Evolutionary conservation across 2,329 filamentous ascomycete genomes (phyloP).

Genomic region (Coleophoma eucalyptorum): DNA sequence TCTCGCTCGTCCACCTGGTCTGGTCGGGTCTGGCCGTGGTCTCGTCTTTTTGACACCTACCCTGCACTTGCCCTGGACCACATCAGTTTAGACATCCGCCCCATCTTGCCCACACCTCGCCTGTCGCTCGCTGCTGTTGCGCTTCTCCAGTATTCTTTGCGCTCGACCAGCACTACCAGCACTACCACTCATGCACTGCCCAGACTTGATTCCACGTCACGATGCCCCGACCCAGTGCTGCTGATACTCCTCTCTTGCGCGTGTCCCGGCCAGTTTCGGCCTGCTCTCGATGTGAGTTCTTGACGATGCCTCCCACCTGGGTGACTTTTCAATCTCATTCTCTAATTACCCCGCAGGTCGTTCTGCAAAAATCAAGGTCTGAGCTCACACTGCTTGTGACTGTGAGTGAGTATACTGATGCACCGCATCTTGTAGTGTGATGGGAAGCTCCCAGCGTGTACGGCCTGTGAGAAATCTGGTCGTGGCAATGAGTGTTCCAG

Average conservation of each 20-base stretch:
- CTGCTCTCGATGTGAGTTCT: conserved; percentile 65
- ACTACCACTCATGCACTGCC: too few species aligned
- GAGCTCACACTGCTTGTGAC: conserved; percentile 4
- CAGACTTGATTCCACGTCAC: background rate
- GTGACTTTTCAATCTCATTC: background rate
- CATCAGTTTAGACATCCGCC: too few species aligned
- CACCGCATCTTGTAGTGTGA: conserved; percentile 60
- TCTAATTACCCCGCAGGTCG: conserved; percentile 47
- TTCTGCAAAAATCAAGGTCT: conserved; percentile 85
- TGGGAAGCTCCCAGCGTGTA: conserved; percentile 91
- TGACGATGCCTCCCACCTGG: background rate
- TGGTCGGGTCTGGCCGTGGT: too few species aligned
- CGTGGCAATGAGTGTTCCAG: conserved; percentile 85
- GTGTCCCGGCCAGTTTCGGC: conserved; percentile 78
- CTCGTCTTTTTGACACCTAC: too few species aligned
- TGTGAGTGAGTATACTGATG: conserved; percentile 12
- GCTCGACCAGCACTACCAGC: too few species aligned
- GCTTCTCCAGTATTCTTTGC: too few species aligned
- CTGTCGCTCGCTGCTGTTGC: too few species aligned
- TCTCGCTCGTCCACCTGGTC: too few species aligned
- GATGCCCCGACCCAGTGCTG: conserved; percentile 21
- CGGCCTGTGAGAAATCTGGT: conserved; percentile 89
- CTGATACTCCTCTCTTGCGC: conserved; percentile 53
- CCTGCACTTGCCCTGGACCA: too few species aligned
- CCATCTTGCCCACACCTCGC: too few species aligned